These are phyloP conservation scores for Oryza rufipogon DNA, from an alignment of 176 grass and related monocot species.

Conservation along the genomic window DNA sequence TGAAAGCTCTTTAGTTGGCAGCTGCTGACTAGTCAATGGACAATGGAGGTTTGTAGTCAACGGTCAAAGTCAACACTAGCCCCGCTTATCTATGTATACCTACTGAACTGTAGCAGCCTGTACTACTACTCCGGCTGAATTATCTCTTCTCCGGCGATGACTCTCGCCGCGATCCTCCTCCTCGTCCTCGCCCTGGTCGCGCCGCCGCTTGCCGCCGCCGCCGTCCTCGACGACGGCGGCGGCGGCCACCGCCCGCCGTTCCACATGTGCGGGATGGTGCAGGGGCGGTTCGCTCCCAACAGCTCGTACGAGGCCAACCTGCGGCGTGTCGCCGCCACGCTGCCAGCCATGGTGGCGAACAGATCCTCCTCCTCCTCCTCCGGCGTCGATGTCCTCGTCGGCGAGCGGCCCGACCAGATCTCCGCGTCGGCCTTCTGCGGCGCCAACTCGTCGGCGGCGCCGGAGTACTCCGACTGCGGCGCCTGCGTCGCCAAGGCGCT, in stretches of 20 bases:
- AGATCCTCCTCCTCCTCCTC: background rate
- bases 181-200: background rate
- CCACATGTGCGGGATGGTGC: constrained; percentile 14
- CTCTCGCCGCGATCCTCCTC: background rate
- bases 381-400: constrained; percentile 15
- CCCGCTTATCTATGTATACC: background rate
- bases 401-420: constrained; percentile 27
- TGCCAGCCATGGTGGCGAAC: constrained; percentile 33
- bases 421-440: constrained; percentile 40
- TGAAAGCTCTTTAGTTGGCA: background rate
- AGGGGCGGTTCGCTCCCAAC: constrained; percentile 37
- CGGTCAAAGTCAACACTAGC: background rate
- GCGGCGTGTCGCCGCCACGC: constrained; percentile 22
- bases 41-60: background rate
- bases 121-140: too few species aligned
- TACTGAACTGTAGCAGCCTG: background rate
- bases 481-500: constrained; percentile 41
- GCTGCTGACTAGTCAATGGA: background rate
- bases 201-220: background rate
- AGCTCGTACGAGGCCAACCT: constrained; percentile 62
- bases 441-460: constrained; percentile 3
- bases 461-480: constrained; percentile 20
- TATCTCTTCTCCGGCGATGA: background rate
- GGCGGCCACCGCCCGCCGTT: background rate
- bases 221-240: background rate